A percentile compares a stretch with the other conserved stretches of the same genome.
Evolutionary conservation across 1,139 yeast genomes (phyloP).

Genomic region (Pichia terricola): DNA sequence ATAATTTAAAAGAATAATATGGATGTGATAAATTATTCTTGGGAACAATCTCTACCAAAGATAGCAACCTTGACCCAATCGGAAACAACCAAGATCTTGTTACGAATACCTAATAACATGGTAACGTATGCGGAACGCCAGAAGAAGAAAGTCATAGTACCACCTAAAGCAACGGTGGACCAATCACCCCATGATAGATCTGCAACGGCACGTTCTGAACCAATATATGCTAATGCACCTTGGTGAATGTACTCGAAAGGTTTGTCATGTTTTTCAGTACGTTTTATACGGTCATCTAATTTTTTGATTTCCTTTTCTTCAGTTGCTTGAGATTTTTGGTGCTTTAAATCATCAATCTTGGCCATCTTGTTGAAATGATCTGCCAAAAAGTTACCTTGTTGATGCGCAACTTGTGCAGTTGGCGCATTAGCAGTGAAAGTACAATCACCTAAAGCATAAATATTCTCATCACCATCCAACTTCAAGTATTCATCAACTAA

Average conservation of each 20-base stretch:
- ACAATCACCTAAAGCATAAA: slow-evolving; percentile 53
- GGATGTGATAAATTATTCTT: slow-evolving; percentile 28
- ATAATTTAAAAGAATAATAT: too few relatives aligned
- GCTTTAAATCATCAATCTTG: slow-evolving; percentile 39
- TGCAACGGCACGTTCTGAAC: slow-evolving; percentile 56
- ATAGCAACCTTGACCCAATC: slow-evolving; percentile 50
- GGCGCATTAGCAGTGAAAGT: slow-evolving; percentile 54
- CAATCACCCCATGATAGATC: slow-evolving; percentile 47
- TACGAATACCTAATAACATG: slow-evolving; percentile 51
- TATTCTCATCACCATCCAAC: slow-evolving; percentile 43
- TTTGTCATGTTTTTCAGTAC: slow-evolving; percentile 27
- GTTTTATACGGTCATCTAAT: slow-evolving; percentile 17
- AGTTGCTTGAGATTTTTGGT: slow-evolving; percentile 11
- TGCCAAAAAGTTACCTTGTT: slow-evolving; percentile 48
- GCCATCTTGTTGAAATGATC: slow-evolving; percentile 39
- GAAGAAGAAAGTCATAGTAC: slow-evolving; percentile 49
- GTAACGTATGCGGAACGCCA: slow-evolving; percentile 58
- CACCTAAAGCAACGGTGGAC: slow-evolving; percentile 47
- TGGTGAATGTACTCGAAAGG: slow-evolving; percentile 45
- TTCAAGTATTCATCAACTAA: slow-evolving; percentile 42
- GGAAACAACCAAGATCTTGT: slow-evolving; percentile 45
- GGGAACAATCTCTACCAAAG: slow-evolving; percentile 56
- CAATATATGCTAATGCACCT: slow-evolving; percentile 56
- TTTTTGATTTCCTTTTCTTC: slow-evolving; percentile 14
- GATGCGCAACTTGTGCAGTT: slow-evolving; percentile 59